Base-by-base conservation (phyloP, 495 filamentous ascomycete genomes). In the Neurospora sp. region DNA sequence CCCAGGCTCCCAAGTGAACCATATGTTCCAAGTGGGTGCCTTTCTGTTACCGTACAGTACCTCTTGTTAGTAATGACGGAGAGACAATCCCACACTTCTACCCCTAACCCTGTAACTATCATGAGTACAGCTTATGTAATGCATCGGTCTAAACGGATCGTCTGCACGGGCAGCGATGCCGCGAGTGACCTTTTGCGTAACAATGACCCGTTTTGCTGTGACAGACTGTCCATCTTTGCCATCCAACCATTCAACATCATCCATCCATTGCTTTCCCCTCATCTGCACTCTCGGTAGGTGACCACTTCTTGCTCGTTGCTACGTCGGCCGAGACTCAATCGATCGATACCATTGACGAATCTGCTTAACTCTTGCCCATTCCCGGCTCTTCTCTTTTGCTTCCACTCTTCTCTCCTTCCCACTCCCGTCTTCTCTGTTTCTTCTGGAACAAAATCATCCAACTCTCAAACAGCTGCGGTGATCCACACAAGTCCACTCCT, bases 251-350 rank as follows among this genome's bases (percentile, higher is more conserved):
- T 31, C 31, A 27, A 12, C 37, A 49, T 12, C 31, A 35, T 49
- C 41, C 41, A 72, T 37, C 18, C 23, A n/a, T 14, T 46, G n/a
- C 54, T 12, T 62, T 62, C 16, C 49, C 20, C 71, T 78, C 77
- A 80, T 49, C 54, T 62, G 23, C 54, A 62, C 23, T 62, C 14
- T 62, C 23, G 54, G 54, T 62, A 62, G 23, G 49, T 62, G 49
- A 74, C 72, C 70, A 73, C 39, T 73, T 49, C 72, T 76, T 74
- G 79, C 76, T 76, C 73, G 69, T 62, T 73, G 14, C 60, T 46
- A 35, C n/a, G 18, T 72, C 42, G 20, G 70, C 73, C 71, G 70
- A 31, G 44, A 16, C 70, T 54, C 46, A 27, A 27, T 14, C 39
- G n/a, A 35, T 35, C 35, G 35, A 35, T 35, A 35, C 35, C 4